Base-by-base conservation (phyloP, 2,329 filamentous ascomycete species). In the Colletotrichum coccodes region DNA sequence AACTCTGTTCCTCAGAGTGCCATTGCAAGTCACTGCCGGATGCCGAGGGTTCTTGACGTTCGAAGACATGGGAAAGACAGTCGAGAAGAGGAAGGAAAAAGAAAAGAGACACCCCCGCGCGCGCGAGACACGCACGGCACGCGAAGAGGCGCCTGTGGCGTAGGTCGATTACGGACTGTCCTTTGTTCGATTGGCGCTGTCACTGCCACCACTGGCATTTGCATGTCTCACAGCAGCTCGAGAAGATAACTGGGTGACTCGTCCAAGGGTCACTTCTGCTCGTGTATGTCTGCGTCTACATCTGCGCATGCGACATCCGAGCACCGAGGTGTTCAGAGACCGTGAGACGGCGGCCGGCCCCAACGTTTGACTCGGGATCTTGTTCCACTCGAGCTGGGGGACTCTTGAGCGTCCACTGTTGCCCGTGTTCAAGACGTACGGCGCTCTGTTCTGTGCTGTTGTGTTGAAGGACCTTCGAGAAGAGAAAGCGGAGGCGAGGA, bases 141-240 rank as follows among this genome's bases (percentile, higher is more conserved):
- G 46, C 62, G 54, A 23, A 21, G 38, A 64, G 62, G 54, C 46
- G 36, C n/a, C n/a, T 44, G 18, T 30, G 26, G 32, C 18, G 38
- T 4, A 50, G 49, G 57, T 26, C 21, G 56, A 65, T 26, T 6
- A 64, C 53, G 38, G 38, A 46, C 28, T 38, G 23, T 60, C 53
- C 47, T 64, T 64, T 65, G 61, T 64, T 64, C 34, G 26, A 40
- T 28, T 32, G 56, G 59, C 46, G 38, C 56, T 23, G 54, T 50
- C 57, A 28, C 28, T 42, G 44, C 49, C 34, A 52, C 34, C 14
- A 12, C 14, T 42, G 56, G 34, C 42, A 26, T 21, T 32, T 16
- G 42, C 7, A 47, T 58, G 60, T 64, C 60, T 64, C n/a, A 26
- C 26, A 36, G 32, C 50, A 53, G 32, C 50, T 32, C 26, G n/a